Conservation (phyloP, 208 protist genomes). For the Borovskyia barvae region DNA sequence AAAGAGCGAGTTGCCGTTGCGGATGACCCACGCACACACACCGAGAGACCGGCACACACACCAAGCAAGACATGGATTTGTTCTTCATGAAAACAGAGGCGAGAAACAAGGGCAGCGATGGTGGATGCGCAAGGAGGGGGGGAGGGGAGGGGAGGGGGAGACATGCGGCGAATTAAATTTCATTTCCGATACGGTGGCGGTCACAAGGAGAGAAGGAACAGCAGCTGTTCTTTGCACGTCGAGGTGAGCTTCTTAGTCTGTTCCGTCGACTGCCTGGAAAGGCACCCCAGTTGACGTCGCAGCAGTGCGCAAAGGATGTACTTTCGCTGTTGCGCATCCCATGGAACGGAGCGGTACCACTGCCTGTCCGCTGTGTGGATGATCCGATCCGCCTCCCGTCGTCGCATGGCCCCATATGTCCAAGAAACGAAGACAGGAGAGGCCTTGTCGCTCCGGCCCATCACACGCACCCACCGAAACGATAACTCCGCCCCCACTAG, state of each 20-base stretch:
- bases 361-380: constrained; percentile 20
- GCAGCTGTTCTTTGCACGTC: constrained; percentile 45
- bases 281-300: constrained; percentile 32
- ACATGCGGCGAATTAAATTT: too few relatives aligned
- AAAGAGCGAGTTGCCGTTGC: too few relatives aligned
- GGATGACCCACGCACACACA: too few relatives aligned
- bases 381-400: constrained; percentile 23
- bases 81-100: too few relatives aligned
- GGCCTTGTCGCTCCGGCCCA: constrained; percentile 10
- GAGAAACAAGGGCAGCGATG: too few relatives aligned
- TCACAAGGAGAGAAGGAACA: constrained; percentile 46
- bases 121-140: too few relatives aligned
- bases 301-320: constrained; percentile 42
- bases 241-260: constrained; percentile 2
- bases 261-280: constrained; percentile 3
- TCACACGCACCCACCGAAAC: constrained; percentile 46
- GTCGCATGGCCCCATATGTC: constrained; percentile 26
- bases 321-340: constrained; percentile 26
- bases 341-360: constrained; percentile 28
- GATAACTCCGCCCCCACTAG: constrained; percentile 40
- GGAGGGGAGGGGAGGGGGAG: too few relatives aligned
- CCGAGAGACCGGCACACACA: too few relatives aligned
- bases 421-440: constrained; percentile 37
- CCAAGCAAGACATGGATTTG: too few relatives aligned
- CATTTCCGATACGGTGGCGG: too few relatives aligned